A percentile compares a stretch with the other conserved stretches of the same genome.
phyloP scores from a whole-genome alignment of 164 flowering plant genomes.

The Amborella trichopoda region DNA sequence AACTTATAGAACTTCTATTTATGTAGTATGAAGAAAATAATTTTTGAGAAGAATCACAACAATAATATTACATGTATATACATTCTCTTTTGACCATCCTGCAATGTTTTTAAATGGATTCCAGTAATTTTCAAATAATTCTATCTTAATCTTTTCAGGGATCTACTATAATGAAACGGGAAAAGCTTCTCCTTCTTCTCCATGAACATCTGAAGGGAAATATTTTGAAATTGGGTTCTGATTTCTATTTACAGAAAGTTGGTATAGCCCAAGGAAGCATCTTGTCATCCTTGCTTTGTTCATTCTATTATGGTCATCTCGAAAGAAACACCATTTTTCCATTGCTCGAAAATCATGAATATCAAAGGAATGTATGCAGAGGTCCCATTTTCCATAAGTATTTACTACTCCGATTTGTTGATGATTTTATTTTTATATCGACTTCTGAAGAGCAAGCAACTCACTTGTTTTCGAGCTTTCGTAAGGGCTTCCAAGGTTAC shows the following conservation, averaged over 20 bases:
- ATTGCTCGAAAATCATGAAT: conserved; percentile 32
- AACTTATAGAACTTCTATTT: too few species aligned
- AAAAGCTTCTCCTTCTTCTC: conserved; percentile 25
- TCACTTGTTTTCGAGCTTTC: conserved; percentile 38
- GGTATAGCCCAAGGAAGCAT: conserved; percentile 95
- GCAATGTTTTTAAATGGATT: too few species aligned
- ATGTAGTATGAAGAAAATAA: neutral
- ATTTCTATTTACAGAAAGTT: conserved; percentile 51
- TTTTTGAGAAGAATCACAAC: neutral
- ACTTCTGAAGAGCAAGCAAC: conserved; percentile 65
- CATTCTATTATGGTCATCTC: conserved; percentile 71
- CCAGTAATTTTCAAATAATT: neutral
- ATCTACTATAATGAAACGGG: conserved; percentile 14
- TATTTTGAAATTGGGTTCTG: conserved; percentile 33
- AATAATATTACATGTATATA: neutral
- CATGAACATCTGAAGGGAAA: conserved; percentile 62
- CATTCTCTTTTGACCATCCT: neutral
- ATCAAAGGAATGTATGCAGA: neutral
- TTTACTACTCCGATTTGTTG: conserved; percentile 59
- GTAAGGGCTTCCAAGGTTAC: conserved; percentile 63
- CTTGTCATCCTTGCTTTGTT: conserved; percentile 77
- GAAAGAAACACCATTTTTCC: conserved; percentile 63
- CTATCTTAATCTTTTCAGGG: neutral
- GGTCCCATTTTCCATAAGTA: conserved; percentile 8
- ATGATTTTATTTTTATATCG: conserved; percentile 75